A percentile compares a stretch with the other conserved stretches of the same genome.
Conservation (phyloP, 768 basidiomycete species). For the Boletus rubescentipes region DNA sequence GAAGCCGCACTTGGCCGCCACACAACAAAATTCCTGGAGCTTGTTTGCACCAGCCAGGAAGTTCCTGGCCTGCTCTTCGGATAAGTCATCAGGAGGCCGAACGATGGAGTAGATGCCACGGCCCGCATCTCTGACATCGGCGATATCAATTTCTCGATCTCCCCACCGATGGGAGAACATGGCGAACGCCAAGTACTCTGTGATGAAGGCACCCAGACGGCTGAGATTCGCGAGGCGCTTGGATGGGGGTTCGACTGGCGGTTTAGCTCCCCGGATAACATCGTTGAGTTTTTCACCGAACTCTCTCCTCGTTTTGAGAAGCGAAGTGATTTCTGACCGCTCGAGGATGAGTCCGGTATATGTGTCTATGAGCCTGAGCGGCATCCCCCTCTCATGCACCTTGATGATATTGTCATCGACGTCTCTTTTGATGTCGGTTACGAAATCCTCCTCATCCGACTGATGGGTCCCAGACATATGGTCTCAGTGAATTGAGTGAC, state of each 20-base stretch:
- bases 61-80: not conserved
- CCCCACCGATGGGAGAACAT: slow-evolving; percentile 32
- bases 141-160: slow-evolving; percentile 14
- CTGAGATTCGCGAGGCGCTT: not conserved
- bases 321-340: slow-evolving; percentile 12
- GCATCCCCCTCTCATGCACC: slow-evolving; percentile 17
- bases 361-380: slow-evolving; percentile 25
- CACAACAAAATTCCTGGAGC: slow-evolving; percentile 31
- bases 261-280: slow-evolving; percentile 1
- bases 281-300: slow-evolving; percentile 6
- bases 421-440: slow-evolving; percentile 11
- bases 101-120: slow-evolving; percentile 18
- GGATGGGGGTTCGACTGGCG: not conserved
- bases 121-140: slow-evolving; percentile 14
- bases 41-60: slow-evolving; percentile 2
- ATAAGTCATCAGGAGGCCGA: not conserved
- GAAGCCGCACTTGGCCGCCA: slow-evolving; percentile 28
- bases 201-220: slow-evolving; percentile 12
- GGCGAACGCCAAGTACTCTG: slow-evolving; percentile 23
- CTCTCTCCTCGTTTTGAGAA: slow-evolving; percentile 18
- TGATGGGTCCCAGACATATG: not conserved
- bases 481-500: not conserved
- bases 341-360: slow-evolving; percentile 26
- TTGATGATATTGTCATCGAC: slow-evolving; percentile 16
- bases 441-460: slow-evolving; percentile 6